Base-by-base conservation (phyloP, 2,329 filamentous ascomycete species). In the Fusarium veterinarium region DNA sequence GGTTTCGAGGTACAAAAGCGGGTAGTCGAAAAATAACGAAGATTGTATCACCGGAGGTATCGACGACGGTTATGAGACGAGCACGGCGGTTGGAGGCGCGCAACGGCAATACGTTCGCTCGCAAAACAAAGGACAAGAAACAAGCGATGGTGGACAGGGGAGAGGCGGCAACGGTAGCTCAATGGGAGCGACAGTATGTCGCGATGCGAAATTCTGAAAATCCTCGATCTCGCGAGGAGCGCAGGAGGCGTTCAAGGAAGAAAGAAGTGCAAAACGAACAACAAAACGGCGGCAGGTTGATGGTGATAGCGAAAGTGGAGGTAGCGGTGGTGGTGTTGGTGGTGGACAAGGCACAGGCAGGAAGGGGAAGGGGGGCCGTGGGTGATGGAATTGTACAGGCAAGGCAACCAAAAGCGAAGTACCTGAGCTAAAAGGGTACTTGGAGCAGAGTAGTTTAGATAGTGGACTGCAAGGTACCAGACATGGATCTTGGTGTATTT, bases 291-390 rank as follows among this genome's bases (percentile, higher is more conserved):
- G 72, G 55, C 71, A 72, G 73, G 62, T 64, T 59, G 71, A 71
- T 73, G 67, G 70, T 75, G 66, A 71, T 73, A 73, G 64, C 51
- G 65, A 64, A 67, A 73, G 68, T 74, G 71, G 58, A 72, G 72
- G 60, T 69, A 61, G 57, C 59, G 60, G 71, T 42, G 51, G 66
- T 64, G 44, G 60, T 66, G 52, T 64, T 66, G 55, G 58, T 74
- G 71, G 63, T 66, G 60, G 72, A 58, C 67, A 64, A 69, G 70
- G 60, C 60, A 64, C 59, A 58, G 40, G 64, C 63, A 57, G 59
- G 73, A 74, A 75, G 63, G 70, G 67, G 51, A 75, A 64, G 70
- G 62, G 71, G 58, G 58, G 55, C 57, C 56, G 68, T 69, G 53
- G 48, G 68, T 69, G 68, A 62, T 74, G 57, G 63, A 72, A 66